phyloP scores from a whole-genome alignment of 768 basidiomycete genomes.

The Clitopilus hobsonii region DNA sequence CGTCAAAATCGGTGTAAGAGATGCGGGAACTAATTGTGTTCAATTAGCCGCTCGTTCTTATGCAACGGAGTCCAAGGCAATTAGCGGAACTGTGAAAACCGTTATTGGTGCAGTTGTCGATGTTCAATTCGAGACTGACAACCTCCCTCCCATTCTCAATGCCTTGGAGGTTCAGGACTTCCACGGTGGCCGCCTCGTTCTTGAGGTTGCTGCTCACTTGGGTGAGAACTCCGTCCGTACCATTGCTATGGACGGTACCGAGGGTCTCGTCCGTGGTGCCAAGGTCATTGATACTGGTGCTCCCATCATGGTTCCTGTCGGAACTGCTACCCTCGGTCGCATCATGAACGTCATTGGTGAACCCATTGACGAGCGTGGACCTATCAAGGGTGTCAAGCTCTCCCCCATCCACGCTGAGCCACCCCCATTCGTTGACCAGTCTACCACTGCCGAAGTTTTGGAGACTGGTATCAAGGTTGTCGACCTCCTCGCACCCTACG shows the following conservation, averaged over 20 bases:
- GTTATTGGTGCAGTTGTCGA: slow-evolving; percentile 99
- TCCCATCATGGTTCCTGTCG: slow-evolving; percentile 96
- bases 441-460: slow-evolving; percentile 96
- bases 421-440: slow-evolving; percentile 96
- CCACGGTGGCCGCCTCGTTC: slow-evolving; percentile 93
- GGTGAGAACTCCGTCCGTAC: slow-evolving; percentile 99
- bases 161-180: slow-evolving; percentile 97
- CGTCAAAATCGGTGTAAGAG: background rate
- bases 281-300: slow-evolving; percentile 95
- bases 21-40: background rate
- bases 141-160: slow-evolving; percentile 96
- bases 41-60: slow-evolving; percentile 75
- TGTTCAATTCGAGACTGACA: slow-evolving; percentile 94
- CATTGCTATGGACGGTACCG: slow-evolving; percentile 99
- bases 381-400: slow-evolving; percentile 92
- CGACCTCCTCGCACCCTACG: slow-evolving; percentile 98
- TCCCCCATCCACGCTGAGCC: slow-evolving; percentile 96
- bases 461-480: slow-evolving; percentile 99
- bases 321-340: slow-evolving; percentile 89
- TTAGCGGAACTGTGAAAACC: slow-evolving; percentile 85
- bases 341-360: slow-evolving; percentile 99
- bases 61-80: slow-evolving; percentile 81
- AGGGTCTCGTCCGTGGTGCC: slow-evolving; percentile 99
- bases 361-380: slow-evolving; percentile 99
- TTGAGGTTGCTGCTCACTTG: slow-evolving; percentile 97